phyloP scores from a whole-genome alignment of 1,139 yeast species.

The Yamadazyma sp. region DNA sequence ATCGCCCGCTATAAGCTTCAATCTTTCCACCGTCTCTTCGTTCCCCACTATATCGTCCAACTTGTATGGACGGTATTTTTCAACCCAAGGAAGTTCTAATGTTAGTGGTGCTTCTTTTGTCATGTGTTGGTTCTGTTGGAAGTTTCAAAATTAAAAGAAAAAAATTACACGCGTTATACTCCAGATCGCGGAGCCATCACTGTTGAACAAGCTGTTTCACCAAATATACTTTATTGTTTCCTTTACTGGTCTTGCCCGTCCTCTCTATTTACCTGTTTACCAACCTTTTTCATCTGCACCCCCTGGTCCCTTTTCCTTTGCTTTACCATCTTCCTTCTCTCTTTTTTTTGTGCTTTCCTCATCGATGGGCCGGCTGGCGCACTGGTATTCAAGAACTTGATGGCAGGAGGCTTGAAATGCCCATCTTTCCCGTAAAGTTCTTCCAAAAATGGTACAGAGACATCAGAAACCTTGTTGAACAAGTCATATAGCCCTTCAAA shows the following conservation, averaged over 20 bases:
- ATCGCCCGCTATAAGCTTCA: slow-evolving; percentile 80
- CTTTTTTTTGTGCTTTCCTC: slow-evolving; percentile 16
- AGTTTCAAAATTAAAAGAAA: slow-evolving; percentile 2
- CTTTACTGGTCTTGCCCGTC: too few species aligned
- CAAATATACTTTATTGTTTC: neutral
- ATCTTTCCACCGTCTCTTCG: slow-evolving; percentile 81
- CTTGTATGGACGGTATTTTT: slow-evolving; percentile 82
- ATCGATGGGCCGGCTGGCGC: slow-evolving; percentile 34
- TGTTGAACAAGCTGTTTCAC: too few species aligned
- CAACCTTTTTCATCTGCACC: neutral
- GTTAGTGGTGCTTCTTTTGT: slow-evolving; percentile 15
- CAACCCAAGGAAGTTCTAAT: slow-evolving; percentile 72
- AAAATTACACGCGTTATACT: slow-evolving; percentile 6
- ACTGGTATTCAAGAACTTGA: slow-evolving; percentile 39
- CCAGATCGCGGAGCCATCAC: too few species aligned
- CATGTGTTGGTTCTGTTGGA: slow-evolving; percentile 6
- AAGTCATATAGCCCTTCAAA: slow-evolving; percentile 31
- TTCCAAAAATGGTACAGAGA: slow-evolving; percentile 48
- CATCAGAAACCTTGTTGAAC: slow-evolving; percentile 34
- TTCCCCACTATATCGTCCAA: slow-evolving; percentile 91
- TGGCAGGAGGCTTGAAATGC: slow-evolving; percentile 30
- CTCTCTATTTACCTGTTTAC: too few species aligned
- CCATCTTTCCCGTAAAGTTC: slow-evolving; percentile 17
- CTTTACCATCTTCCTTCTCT: neutral
- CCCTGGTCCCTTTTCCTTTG: neutral